Conservation (phyloP, 805 yeast genomes). For the Saccharomyces jurei region DNA sequence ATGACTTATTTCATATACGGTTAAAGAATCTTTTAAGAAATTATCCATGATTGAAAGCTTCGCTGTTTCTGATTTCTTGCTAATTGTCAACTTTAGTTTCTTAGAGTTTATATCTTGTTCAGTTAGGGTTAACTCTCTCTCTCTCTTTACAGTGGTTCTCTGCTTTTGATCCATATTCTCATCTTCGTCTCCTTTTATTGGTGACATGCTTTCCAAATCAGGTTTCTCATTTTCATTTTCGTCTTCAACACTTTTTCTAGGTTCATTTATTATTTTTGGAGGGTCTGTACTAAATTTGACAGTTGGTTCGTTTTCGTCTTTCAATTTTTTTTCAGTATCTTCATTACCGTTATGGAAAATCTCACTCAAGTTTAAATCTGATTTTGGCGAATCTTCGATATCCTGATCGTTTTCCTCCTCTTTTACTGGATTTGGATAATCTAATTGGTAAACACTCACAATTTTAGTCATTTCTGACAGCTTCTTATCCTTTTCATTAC, state of each 20-base stretch:
- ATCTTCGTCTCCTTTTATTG: not conserved
- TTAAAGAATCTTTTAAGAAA: constrained; percentile 7
- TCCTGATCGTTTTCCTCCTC: constrained; percentile 5
- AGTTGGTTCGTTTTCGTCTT: constrained; percentile 13
- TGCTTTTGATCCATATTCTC: not conserved
- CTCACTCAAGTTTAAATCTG: constrained; percentile 20
- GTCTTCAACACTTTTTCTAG: not conserved
- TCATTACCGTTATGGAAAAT: constrained; percentile 14
- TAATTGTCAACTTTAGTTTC: not conserved
- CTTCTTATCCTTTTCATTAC: constrained; percentile 7
- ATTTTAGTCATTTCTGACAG: constrained; percentile 30
- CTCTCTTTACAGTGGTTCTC: not conserved
- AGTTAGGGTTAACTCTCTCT: not conserved
- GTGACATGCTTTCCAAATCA: not conserved
- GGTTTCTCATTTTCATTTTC: not conserved
- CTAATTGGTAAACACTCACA: constrained; percentile 25
- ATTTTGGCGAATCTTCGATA: not conserved
- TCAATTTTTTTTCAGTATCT: not conserved
- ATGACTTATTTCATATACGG: constrained; percentile 10
- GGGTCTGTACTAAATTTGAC: constrained; percentile 23
- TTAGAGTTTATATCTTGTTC: not conserved
- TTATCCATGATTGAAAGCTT: not conserved
- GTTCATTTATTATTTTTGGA: constrained; percentile 19
- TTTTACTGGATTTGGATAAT: constrained; percentile 6
- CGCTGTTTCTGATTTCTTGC: not conserved